Percentiles rank a stretch among this genome's conserved stretches.
These are phyloP conservation scores for Cladophialophora carrionii DNA, from an alignment of 2,329 filamentous ascomycete genomes.

Conservation along the genomic window DNA sequence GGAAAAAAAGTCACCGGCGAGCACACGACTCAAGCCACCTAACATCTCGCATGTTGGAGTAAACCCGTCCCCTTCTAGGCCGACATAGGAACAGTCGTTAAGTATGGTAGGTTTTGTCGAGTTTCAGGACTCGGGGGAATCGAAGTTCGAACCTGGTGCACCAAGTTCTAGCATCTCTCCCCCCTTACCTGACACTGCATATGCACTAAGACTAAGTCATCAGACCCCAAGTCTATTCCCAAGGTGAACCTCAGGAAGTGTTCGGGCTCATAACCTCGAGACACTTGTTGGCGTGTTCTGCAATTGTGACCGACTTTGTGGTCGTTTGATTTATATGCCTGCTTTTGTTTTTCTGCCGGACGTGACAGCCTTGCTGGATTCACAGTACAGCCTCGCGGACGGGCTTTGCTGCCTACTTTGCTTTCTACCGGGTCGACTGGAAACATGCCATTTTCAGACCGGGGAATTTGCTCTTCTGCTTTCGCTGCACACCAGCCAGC, in stretches of 20 bases:
- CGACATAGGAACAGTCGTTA: slow-evolving; percentile 5
- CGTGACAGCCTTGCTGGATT: neutral
- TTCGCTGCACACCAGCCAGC: neutral
- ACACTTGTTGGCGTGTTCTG: slow-evolving; percentile 1
- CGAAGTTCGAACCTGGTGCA: neutral
- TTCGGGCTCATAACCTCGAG: neutral
- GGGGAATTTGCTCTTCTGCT: neutral
- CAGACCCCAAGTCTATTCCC: neutral
- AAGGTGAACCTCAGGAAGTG: neutral
- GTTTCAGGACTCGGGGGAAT: neutral
- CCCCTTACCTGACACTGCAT: slow-evolving; percentile 6
- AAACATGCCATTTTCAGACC: neutral
- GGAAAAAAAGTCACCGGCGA: neutral
- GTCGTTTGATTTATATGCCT: neutral
- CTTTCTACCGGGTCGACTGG: neutral
- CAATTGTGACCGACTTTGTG: neutral
- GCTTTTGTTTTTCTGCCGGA: neutral
- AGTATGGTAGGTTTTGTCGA: neutral
- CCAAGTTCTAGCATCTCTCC: neutral
- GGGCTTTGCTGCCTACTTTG: too few relatives aligned
- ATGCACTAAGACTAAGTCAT: slow-evolving; percentile 5
- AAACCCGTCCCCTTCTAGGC: slow-evolving; percentile 1
- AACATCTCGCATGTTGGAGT: neutral
- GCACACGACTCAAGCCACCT: neutral
- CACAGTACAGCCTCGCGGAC: neutral